Conservation (phyloP, 1,139 yeast genomes). For the Taphrina deformans region DNA sequence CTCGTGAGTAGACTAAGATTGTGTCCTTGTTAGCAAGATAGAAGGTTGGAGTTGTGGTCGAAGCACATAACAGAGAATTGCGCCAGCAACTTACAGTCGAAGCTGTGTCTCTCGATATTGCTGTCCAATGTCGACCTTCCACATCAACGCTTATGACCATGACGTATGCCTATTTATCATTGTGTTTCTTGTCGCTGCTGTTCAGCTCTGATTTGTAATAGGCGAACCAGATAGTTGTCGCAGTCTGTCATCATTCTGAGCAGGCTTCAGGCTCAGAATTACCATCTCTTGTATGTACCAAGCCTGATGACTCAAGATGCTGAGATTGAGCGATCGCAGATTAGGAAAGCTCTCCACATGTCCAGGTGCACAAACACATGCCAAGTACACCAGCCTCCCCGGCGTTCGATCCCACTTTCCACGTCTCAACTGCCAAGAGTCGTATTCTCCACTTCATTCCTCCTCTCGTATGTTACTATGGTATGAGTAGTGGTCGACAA, state of each 20-base stretch:
- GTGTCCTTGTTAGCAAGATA: background rate
- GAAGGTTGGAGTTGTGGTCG: background rate
- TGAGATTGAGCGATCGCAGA: too few species aligned
- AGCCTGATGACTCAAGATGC: too few species aligned
- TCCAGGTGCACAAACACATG: background rate
- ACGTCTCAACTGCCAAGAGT: too few species aligned
- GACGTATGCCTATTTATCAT: background rate
- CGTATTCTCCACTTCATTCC: too few species aligned
- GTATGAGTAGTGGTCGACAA: too few species aligned
- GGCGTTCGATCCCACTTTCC: too few species aligned
- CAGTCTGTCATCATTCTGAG: too few species aligned
- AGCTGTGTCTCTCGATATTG: background rate
- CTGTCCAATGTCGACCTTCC: background rate
- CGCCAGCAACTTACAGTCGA: background rate
- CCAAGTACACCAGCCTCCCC: slow-evolving; percentile 1
- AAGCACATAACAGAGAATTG: background rate
- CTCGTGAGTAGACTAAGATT: background rate
- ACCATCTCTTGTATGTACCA: too few species aligned
- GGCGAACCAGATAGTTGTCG: background rate
- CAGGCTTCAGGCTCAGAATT: too few species aligned
- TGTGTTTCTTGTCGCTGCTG: background rate
- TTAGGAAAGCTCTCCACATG: background rate
- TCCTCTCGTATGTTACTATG: too few species aligned
- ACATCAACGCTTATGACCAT: background rate
- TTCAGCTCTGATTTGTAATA: background rate